A percentile compares a stretch with the other conserved stretches of the same genome.
phyloP scores from a whole-genome alignment of 2,329 filamentous ascomycete genomes.

The Pyrenophora graminea region DNA sequence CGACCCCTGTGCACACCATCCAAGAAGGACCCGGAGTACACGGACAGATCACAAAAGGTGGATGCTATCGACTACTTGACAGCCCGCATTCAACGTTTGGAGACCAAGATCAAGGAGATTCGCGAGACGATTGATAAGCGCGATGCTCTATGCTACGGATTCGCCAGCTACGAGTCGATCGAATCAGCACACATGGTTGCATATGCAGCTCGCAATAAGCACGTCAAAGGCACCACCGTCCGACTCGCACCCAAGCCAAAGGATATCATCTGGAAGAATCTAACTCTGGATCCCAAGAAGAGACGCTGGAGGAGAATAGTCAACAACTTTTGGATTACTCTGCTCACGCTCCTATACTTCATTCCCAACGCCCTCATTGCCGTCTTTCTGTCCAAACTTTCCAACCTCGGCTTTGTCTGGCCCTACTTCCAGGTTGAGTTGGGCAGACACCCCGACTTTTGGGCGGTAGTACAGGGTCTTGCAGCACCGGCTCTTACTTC shows the following conservation, averaged over 20 bases:
- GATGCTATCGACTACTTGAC: slow-evolving; percentile 95
- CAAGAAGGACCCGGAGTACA: slow-evolving; percentile 71
- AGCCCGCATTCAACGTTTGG: slow-evolving; percentile 78
- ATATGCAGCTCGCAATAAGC: slow-evolving; percentile 78
- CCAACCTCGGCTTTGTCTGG: slow-evolving; percentile 82
- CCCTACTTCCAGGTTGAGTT: slow-evolving; percentile 70
- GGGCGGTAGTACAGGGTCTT: slow-evolving; percentile 92
- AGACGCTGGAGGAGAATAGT: slow-evolving; percentile 74
- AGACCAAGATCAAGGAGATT: slow-evolving; percentile 81
- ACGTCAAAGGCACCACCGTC: slow-evolving; percentile 76
- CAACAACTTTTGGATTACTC: slow-evolving; percentile 80
- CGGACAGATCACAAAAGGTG: slow-evolving; percentile 71
- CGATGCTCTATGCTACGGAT: slow-evolving; percentile 88
- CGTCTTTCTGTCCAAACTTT: slow-evolving; percentile 86
- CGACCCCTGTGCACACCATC: slow-evolving; percentile 80
- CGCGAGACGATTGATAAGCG: slow-evolving; percentile 82
- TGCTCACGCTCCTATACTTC: slow-evolving; percentile 84
- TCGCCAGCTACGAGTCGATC: slow-evolving; percentile 90
- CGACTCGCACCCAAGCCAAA: slow-evolving; percentile 81
- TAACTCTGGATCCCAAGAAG: slow-evolving; percentile 70
- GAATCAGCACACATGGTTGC: slow-evolving; percentile 86
- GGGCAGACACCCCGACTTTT: slow-evolving; percentile 65
- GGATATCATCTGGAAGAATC: slow-evolving; percentile 95
- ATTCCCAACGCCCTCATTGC: slow-evolving; percentile 93
- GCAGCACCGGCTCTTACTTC: slow-evolving; percentile 85